A percentile compares a stretch with the other conserved stretches of the same genome.
Evolutionary conservation across 768 basidiomycete species (phyloP).

Genomic region (Auricularia auricula-judae): DNA sequence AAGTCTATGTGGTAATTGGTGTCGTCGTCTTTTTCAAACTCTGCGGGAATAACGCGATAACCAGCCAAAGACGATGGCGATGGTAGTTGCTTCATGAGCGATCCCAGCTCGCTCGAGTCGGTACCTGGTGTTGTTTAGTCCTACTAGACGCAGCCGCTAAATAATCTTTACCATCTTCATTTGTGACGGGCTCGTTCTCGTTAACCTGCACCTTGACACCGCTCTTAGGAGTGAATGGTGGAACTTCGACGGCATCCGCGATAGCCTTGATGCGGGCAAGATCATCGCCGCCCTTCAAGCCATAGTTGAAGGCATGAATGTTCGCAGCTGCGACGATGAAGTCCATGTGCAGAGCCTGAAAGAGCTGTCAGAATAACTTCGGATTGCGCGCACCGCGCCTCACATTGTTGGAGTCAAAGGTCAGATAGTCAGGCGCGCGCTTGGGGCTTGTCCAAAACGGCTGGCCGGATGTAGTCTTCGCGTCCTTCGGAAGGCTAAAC

Average conservation of each 20-base stretch:
- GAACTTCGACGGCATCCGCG: constrained; percentile 71
- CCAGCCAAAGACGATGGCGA: constrained; percentile 86
- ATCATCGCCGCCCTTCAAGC: constrained; percentile 82
- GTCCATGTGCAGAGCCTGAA: constrained; percentile 69
- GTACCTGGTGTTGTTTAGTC: constrained; percentile 20
- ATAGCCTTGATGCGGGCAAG: constrained; percentile 71
- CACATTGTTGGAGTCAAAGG: constrained; percentile 81
- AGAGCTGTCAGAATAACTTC: constrained; percentile 8
- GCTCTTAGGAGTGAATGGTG: constrained; percentile 86
- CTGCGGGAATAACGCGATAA: constrained; percentile 90
- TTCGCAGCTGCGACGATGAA: constrained; percentile 93
- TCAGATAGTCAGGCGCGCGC: constrained; percentile 84
- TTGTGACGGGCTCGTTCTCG: constrained; percentile 80
- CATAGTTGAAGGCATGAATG: constrained; percentile 96
- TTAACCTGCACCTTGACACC: constrained; percentile 89
- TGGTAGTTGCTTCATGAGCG: constrained; percentile 62
- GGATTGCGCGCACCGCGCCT: constrained; percentile 19
- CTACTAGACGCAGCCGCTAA: no score
- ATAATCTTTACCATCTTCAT: constrained; percentile 23
- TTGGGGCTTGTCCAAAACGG: constrained; percentile 99
- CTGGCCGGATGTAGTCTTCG: constrained; percentile 77
- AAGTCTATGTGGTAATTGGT: constrained; percentile 98
- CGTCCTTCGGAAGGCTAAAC: constrained; percentile 91
- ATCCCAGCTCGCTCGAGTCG: constrained; percentile 39
- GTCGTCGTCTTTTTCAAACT: constrained; percentile 99